Base-by-base conservation (phyloP, 768 basidiomycete species). In the Fibroporia radiculosa region DNA sequence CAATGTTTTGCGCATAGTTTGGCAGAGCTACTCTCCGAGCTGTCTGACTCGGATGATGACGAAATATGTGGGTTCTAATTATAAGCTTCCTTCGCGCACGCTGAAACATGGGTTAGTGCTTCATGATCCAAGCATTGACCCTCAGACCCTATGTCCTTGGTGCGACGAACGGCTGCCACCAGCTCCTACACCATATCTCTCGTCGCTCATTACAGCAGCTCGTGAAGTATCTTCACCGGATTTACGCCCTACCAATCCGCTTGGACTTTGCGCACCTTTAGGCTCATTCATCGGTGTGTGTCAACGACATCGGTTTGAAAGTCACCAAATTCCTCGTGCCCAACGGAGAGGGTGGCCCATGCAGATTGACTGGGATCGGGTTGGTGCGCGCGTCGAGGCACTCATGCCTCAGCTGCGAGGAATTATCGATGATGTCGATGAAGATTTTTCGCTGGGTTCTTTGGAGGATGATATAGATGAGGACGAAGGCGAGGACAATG, bases 281-380 rank as follows among this genome's bases (percentile, higher is more conserved):
- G 63, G 72, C 0, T 62, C 70, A 8, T 92, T 80, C 53, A 73
- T 84, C 35, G 68, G 71, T 3, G 74, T 84, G 0, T 92, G 89
- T 55, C 82, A 84, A 53, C 73, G 86, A 3, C 89, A 92, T 64
- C 72, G 74, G 6, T 90, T 89, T 50, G 89, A 92, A 62, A 75
- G 69, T 16, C 65, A 80, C 44, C 75, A 82, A 45, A 65, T 92
- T 2, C 89, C 89, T 0, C 73, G 80, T 49, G 89, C 88, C 3
- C 68, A 78, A 40, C 58, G 62, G 26, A 75, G 74, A 43, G 85
- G 87, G 3, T 92, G 89, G 89, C 89, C 88, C 1, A 80, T 77
- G 52, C 57, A 56, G 4, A 86, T 92, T 24, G 69, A 87, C 41
- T 91, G 86, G 69, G 57, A 64, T 18, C 56, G 58, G 20, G 65